Evolutionary conservation across 140 eudicot genomes (phyloP).

Genomic region (Anethum foeniculum): DNA sequence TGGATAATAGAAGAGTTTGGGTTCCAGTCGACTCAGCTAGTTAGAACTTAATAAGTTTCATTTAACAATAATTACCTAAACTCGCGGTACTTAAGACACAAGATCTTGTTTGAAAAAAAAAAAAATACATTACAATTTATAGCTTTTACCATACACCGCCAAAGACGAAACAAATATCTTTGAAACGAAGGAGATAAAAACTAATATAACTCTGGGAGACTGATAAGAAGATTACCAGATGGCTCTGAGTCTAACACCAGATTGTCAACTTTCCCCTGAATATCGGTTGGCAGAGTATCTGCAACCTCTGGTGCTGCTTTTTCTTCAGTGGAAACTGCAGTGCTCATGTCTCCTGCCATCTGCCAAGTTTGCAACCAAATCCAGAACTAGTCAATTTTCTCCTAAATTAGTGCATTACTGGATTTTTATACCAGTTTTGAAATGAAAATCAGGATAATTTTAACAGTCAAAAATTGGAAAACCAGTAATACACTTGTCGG

Average conservation of each 20-base stretch:
- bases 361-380: neutral
- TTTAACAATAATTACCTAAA: no score
- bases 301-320: slow-evolving; percentile 18
- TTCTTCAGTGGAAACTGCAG: slow-evolving; percentile 4
- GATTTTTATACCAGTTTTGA: neutral
- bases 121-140: neutral
- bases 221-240: slow-evolving; percentile 13
- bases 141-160: neutral
- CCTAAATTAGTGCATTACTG: neutral
- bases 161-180: neutral
- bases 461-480: neutral
- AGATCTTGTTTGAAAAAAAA: neutral
- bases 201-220: neutral
- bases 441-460: neutral
- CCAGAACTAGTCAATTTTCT: neutral
- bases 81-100: neutral
- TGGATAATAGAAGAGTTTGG: neutral
- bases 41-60: neutral
- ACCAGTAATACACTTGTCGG: neutral
- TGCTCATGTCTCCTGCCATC: slow-evolving; percentile 18
- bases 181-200: neutral
- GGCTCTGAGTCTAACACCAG: slow-evolving; percentile 20
- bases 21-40: neutral
- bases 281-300: slow-evolving; percentile 13
- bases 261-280: slow-evolving; percentile 28